phyloP scores from a whole-genome alignment of 2,329 filamentous ascomycete species.

The Clonostachys sp. region DNA sequence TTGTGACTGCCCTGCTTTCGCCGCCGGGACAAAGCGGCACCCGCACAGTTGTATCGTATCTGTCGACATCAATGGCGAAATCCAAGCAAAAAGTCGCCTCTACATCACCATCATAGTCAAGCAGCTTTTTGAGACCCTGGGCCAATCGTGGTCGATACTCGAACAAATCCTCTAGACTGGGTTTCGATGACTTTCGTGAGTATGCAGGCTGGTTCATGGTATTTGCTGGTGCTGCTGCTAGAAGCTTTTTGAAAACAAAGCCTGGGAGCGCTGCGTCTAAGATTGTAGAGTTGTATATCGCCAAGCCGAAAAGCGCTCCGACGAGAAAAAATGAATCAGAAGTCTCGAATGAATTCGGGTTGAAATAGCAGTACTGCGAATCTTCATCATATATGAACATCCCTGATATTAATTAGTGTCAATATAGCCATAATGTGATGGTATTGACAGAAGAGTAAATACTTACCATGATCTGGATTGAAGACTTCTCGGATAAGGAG shows the following conservation, averaged over 20 bases:
- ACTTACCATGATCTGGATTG: slow-evolving; percentile 79
- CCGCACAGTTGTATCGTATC: slow-evolving; percentile 64
- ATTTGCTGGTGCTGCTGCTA: slow-evolving; percentile 56
- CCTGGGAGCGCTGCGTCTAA: slow-evolving; percentile 83
- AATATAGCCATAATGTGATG: background rate
- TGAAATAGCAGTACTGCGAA: slow-evolving; percentile 89
- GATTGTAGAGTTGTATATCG: slow-evolving; percentile 94
- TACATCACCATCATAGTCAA: slow-evolving; percentile 83
- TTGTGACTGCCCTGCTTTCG: slow-evolving; percentile 74
- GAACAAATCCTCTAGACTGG: slow-evolving; percentile 73
- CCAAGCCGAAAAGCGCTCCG: slow-evolving; percentile 80
- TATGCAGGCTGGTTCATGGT: background rate
- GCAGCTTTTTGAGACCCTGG: slow-evolving; percentile 66
- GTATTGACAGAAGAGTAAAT: background rate
- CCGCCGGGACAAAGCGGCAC: slow-evolving; percentile 72
- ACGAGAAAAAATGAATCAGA: slow-evolving; percentile 91
- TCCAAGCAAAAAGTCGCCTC: slow-evolving; percentile 75
- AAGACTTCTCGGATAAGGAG: slow-evolving; percentile 86
- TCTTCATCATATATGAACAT: slow-evolving; percentile 91
- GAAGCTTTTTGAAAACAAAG: slow-evolving; percentile 83
- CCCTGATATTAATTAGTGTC: slow-evolving; percentile 40
- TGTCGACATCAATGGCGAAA: slow-evolving; percentile 73
- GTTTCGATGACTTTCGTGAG: slow-evolving; percentile 46
- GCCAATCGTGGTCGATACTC: slow-evolving; percentile 77
- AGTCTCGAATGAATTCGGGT: slow-evolving; percentile 82